A percentile compares a stretch with the other conserved stretches of the same genome.
phyloP scores from a whole-genome alignment of 805 yeast species.

The Candida orba region DNA sequence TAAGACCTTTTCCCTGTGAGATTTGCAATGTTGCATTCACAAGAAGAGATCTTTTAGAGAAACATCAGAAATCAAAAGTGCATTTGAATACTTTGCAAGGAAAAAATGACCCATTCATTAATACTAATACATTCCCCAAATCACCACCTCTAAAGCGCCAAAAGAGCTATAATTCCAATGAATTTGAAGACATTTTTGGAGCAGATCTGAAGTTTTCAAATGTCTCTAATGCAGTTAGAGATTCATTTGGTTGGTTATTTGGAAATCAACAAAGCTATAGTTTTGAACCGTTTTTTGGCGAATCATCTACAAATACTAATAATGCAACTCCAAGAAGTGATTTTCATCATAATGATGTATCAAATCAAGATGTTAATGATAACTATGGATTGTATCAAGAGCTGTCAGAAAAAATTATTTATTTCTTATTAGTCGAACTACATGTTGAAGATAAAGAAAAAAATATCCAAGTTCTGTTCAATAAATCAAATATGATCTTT shows the following conservation, averaged over 20 bases:
- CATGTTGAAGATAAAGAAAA: neutral
- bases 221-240: conserved; percentile 16
- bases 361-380: neutral
- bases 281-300: neutral
- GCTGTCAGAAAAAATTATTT: neutral
- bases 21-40: conserved; percentile 25
- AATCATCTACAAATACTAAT: neutral
- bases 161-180: neutral
- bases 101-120: neutral
- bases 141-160: neutral
- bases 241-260: conserved; percentile 21
- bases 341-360: neutral
- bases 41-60: conserved; percentile 27
- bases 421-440: neutral
- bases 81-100: conserved; percentile 7
- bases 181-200: neutral
- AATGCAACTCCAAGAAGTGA: neutral
- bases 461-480: neutral
- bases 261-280: conserved; percentile 7
- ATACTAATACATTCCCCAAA: neutral
- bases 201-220: conserved; percentile 8
- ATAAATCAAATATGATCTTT: conserved; percentile 13
- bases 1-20: conserved; percentile 24
- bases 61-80: conserved; percentile 23
- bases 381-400: conserved; percentile 1